Percentiles rank a stretch among this genome's conserved stretches.
Evolutionary conservation across 768 basidiomycete genomes (phyloP).

Genomic region (Calvatia gigantea): DNA sequence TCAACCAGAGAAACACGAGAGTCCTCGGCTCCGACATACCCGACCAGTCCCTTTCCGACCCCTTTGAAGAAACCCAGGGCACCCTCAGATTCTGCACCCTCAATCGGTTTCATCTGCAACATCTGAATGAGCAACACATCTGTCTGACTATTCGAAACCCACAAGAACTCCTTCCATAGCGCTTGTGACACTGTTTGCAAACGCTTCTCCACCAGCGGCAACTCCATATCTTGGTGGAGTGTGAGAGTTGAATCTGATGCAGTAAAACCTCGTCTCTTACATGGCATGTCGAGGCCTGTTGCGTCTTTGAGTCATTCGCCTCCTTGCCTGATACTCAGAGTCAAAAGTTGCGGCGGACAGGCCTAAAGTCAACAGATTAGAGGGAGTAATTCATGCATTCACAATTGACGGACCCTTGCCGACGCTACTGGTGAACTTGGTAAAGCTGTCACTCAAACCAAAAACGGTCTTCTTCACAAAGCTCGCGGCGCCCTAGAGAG

Average conservation of each 20-base stretch:
- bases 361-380: constrained; percentile 41
- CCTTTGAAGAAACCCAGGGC: constrained; percentile 98
- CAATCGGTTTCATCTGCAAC: constrained; percentile 87
- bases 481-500: constrained; percentile 85
- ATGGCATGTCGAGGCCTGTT: constrained; percentile 97
- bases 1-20: constrained; percentile 1
- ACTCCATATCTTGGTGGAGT: constrained; percentile 79
- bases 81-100: constrained; percentile 93
- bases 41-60: constrained; percentile 92
- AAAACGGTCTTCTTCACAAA: constrained; percentile 99
- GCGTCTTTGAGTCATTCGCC: constrained; percentile 84
- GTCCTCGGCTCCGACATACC: constrained; percentile 43
- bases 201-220: constrained; percentile 88
- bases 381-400: not conserved
- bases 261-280: constrained; percentile 36
- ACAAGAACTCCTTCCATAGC: constrained; percentile 96
- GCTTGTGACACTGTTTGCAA: constrained; percentile 91
- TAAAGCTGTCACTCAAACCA: constrained; percentile 91
- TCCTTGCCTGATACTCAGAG: constrained; percentile 87
- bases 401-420: constrained; percentile 68
- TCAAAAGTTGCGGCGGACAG: constrained; percentile 97
- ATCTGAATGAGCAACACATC: not conserved
- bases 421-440: constrained; percentile 97
- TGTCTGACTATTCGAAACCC: constrained; percentile 7
- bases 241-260: not conserved